Base-by-base conservation (phyloP, 2,329 filamentous ascomycete genomes). In the Exutisphaerella laricina region DNA sequence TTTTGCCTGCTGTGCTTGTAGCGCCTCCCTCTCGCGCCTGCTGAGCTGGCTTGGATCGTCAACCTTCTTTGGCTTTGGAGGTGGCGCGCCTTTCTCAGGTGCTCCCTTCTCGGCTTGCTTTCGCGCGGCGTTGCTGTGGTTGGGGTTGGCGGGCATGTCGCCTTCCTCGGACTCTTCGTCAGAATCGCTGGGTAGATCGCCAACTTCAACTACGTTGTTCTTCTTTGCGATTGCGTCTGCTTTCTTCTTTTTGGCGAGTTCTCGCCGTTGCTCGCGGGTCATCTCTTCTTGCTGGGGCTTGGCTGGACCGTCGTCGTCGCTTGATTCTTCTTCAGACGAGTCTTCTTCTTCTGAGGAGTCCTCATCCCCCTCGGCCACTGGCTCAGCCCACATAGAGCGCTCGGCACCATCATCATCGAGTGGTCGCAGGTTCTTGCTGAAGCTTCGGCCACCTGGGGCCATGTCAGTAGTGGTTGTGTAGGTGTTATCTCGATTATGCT, bases 351-450 rank as follows among this genome's bases (percentile, higher is more conserved):
- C 56, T 20, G 68, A 66, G 36, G 79, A 73, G 2, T 65, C 66
- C 18, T 74, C 72, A 9, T 79, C 73, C 23, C 75, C 70, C 39
- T 74, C 70, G 39, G 76, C 73, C 31, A 43, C 61, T n/a, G 21
- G 48, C 62, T 81, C 78, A 63, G 78, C 81, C 86, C 90, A 95
- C 78, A 95, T 90, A 73, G 84, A 82, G 50, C 90, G 74, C 56
- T 87, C 81, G 61, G 92, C 92, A 57, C 90, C 92, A 62, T 97
- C 86, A 56, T 82, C 82, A 61, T 96, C 89, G 60, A 92, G 71
- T 14, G 89, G 89, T 66, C 86, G 82, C 34, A 97, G 80, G 65
- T 96, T 83, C 54, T 88, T 84, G 55, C 89, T 96, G 72, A 94
- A 98, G 62, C 94, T 84, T 70, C 96, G 95, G 61, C 92, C 92